Base-by-base conservation (phyloP, 345 rosid genomes). In the Salix brachista region DNA sequence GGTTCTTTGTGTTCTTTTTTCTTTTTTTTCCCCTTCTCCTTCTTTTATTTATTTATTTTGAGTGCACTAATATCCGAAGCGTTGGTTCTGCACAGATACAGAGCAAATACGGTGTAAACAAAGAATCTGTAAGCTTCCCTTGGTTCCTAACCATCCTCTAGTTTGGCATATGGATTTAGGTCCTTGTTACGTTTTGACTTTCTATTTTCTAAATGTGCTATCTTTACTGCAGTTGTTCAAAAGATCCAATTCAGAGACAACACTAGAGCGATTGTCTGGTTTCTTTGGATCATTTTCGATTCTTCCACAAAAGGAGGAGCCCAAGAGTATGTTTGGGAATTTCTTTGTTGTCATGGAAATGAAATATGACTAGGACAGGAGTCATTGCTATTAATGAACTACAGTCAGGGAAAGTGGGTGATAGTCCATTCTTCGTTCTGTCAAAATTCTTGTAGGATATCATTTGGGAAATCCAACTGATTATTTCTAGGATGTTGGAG, bases 201-300 rank as follows among this genome's bases (percentile, higher is more conserved):
- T 48, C 17, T 18, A 46, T 37, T 69, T 25, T 12, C 48, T 30
- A 10, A 52, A 52, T 14, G 50, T 46, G 17, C 16, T 12, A 41
- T 64, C 50, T 56, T 39, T 80, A 10, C n/a, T 65, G 54, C 70
- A 93, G 99, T 69, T 85, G 37, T 89, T 93, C 30, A 88, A 86
- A 81, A 87, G 93, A 77, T 90, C 92, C 54, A 79, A 89, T 46
- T 96, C 99, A 1, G 99, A 95, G 78, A 86, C 96, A 41, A 84
- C 99, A 65, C 73, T 93, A 65, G 99, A 93, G 85, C 87, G 87
- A 34, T 72, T 92, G 73, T 91, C 97, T 32, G 92, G 89, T 74
- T 74, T 93, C 32, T 76, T 93, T 44, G 92, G 91, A 81, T 89
- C 97, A 50, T 85, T 96, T 82, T 89, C 94, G 66, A 85, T 83